Evolutionary conservation across 129 eudicot genomes (phyloP), one percentile per base, ranked within the genome.

Genomic region (Lonicera japonica): DNA sequence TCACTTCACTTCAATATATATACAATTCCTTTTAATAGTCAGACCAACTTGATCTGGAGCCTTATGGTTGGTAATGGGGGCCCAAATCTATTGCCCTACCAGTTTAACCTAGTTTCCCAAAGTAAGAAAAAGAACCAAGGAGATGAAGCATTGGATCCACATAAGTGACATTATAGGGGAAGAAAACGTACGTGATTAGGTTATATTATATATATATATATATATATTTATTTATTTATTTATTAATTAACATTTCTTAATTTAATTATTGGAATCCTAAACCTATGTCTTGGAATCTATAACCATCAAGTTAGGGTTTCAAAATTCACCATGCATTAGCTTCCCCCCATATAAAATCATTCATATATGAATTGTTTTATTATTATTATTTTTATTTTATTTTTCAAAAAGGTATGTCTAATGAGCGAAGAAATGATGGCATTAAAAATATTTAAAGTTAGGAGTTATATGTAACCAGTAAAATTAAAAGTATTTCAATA

Each of bases 71-170:
- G 60, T 65, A 60, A 72, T 70, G 65, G 80, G 73, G 79, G 82
- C 60, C 91, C 81, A 68, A 67, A 60, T 74, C 77, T 74, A n/a
- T n/a, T n/a, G n/a, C n/a, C n/a, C n/a, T n/a, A n/a, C n/a, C n/a
- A n/a, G n/a, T n/a, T n/a, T n/a, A 72, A 56, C 65, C 64, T 61
- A 72, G 82, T 70, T 21, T 36, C 56, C 54, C 54, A 68, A 68
- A 59, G 18, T 45, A 25, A 48, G 57, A 45, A 40, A 38, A 19
- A 18, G 1, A 52, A 23, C 56, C 55, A 55, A 54, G 59, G 40
- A 56, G 24, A 57, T 54, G 79, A 79, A 67, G 75, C 85, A 72
- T 81, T 77, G 77, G 80, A 80, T 74, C 77, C 82, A 67, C 68
- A 72, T 71, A 65, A 68, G 45, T 38, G 43, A 59, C 63, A 67